These are phyloP conservation scores for Bipolaris victoriae DNA, from an alignment of 2,329 filamentous ascomycete genomes.

Conservation along the genomic window DNA sequence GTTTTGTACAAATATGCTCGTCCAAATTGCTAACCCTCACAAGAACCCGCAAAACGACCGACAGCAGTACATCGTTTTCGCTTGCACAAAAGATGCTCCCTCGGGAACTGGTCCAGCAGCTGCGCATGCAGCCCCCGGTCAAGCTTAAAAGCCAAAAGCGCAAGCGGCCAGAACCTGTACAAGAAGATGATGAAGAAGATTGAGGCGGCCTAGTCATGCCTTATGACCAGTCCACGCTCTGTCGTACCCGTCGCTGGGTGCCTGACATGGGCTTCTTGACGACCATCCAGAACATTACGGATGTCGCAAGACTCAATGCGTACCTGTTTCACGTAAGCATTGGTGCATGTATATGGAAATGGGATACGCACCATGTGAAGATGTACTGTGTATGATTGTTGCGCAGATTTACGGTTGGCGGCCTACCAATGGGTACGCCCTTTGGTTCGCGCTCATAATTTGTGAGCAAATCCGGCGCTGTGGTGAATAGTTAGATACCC, in stretches of 20 bases:
- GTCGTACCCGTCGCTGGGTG: slow-evolving; percentile 73
- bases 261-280: slow-evolving; percentile 83
- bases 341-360: not conserved
- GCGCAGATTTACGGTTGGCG: slow-evolving; percentile 87
- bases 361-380: slow-evolving; percentile 82
- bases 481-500: slow-evolving; percentile 38
- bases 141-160: slow-evolving; percentile 55
- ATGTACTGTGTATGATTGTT: slow-evolving; percentile 99
- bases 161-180: slow-evolving; percentile 51
- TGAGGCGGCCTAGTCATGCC: slow-evolving; percentile 33
- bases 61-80: slow-evolving; percentile 77
- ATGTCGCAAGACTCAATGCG: slow-evolving; percentile 79
- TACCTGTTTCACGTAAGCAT: slow-evolving; percentile 67
- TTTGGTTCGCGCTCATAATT: slow-evolving; percentile 76
- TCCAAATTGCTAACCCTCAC: slow-evolving; percentile 10
- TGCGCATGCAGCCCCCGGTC: slow-evolving; percentile 66
- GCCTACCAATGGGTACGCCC: slow-evolving; percentile 86
- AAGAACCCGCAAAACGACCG: slow-evolving; percentile 67
- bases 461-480: slow-evolving; percentile 79
- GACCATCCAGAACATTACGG: slow-evolving; percentile 96
- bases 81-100: slow-evolving; percentile 84
- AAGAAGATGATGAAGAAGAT: slow-evolving; percentile 51
- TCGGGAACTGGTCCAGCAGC: slow-evolving; percentile 79
- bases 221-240: slow-evolving; percentile 75
- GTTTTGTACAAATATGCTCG: slow-evolving; percentile 19